Evolutionary conservation across 148 eudicot species (phyloP), one percentile per base, ranked within the genome.

Genomic region (Talinum fruticosum): DNA sequence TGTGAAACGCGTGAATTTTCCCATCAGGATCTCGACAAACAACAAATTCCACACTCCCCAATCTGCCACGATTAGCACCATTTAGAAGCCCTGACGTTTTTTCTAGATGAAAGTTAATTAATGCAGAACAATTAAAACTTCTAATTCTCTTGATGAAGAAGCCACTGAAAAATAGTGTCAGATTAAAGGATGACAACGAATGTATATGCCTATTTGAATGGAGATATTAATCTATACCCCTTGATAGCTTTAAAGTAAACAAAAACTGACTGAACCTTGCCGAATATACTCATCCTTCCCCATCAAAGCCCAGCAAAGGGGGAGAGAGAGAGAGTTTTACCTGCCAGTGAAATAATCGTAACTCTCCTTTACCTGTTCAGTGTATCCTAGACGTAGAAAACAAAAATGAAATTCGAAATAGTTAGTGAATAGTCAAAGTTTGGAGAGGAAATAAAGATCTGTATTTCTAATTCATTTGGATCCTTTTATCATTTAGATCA

Each of bases 271-370:
- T 5, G 61, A n/a, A 14, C 33, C 30, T 26, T 16, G 6, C 12
- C 36, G 34, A 1, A 8, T 47, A 19, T 5, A 51, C 2, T 13
- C 38, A 1, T 2, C 65, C 34, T 23, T 15, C 10, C 32, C 15
- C 69, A 38, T 15, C 51, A 47, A 67, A 13, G 10, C 10, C 3
- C 28, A 30, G 74, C 35, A 49, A 15, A 73, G 10, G 54, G 16
- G 26, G 77, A 6, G 19, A 57, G 33, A 44, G 5, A 54, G 14
- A 35, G 70, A 74, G 33, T 16, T 6, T 10, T 8, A 93, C 99
- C 99, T 96, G 85, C 99, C 97, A 75, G 99, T 90, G 81, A 96
- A 96, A 85, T 83, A 96, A 78, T 82, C 80, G 66, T 85, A 82
- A 26, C 85, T 78, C 77, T 90, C 84, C 83, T 87, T 86, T 74